Conservation (phyloP, 2,329 filamentous ascomycete genomes). For the Talaromyces sp. region DNA sequence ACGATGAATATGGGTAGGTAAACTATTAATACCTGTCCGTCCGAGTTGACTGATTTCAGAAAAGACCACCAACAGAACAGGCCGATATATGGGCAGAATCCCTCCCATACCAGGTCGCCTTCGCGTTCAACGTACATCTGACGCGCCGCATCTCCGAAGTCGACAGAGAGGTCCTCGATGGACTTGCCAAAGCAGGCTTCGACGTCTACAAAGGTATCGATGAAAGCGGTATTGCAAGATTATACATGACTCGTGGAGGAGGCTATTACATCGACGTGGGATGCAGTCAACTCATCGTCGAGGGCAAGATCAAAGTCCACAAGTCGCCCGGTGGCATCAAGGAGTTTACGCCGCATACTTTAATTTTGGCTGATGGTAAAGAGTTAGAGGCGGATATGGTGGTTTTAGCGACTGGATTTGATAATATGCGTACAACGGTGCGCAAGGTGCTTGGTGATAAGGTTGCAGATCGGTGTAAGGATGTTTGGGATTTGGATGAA, state of each 20-base stretch:
- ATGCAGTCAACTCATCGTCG: constrained; percentile 51
- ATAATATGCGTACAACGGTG: constrained; percentile 65
- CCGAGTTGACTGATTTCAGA: background rate
- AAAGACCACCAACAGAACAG: constrained; percentile 44
- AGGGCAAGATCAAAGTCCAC: constrained; percentile 60
- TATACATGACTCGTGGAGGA: constrained; percentile 50
- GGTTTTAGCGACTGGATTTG: constrained; percentile 62
- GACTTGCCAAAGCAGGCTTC: constrained; percentile 48
- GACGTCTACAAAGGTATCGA: constrained; percentile 39
- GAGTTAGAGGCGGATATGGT: constrained; percentile 61
- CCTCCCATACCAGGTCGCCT: constrained; percentile 47
- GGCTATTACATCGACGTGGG: constrained; percentile 61
- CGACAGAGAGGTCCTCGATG: constrained; percentile 46
- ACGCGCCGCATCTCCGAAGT: constrained; percentile 41
- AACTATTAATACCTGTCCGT: background rate
- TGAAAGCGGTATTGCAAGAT: constrained; percentile 41
- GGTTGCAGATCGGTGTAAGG: constrained; percentile 55
- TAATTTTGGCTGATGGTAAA: constrained; percentile 52
- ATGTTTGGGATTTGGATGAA: constrained; percentile 60
- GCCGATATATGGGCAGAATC: constrained; percentile 49
- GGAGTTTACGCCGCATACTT: constrained; percentile 46
- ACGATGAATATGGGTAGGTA: constrained; percentile 42
- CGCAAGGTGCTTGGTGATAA: constrained; percentile 60
- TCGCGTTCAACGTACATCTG: constrained; percentile 43
- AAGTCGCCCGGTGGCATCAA: constrained; percentile 54